phyloP scores from a whole-genome alignment of 306 rosid genomes.

The Castanospermum australe region DNA sequence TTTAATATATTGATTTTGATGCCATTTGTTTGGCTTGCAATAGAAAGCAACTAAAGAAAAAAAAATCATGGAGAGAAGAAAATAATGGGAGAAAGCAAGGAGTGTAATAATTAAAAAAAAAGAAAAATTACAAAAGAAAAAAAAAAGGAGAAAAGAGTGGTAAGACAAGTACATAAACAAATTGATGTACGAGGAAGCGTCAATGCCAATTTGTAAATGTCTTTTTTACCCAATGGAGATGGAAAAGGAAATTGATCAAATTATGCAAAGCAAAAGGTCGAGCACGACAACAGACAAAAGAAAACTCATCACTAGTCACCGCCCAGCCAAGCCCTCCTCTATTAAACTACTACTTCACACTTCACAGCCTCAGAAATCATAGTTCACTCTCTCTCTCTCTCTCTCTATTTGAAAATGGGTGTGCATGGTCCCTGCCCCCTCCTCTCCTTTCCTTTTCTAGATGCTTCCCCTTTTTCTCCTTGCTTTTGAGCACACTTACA shows the following conservation, averaged over 20 bases:
- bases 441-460: conserved; percentile 31
- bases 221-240: conserved; percentile 45
- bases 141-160: background rate
- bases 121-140: background rate
- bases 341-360: background rate
- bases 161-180: conserved; percentile 29
- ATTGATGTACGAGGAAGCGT: conserved; percentile 65
- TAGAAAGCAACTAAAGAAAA: background rate
- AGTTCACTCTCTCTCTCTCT: conserved; percentile 14
- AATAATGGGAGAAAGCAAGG: background rate
- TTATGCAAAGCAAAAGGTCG: conserved; percentile 44
- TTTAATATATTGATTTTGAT: background rate
- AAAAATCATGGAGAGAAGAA: background rate
- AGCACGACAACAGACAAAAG: conserved; percentile 42
- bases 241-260: conserved; percentile 58
- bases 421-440: conserved; percentile 43
- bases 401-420: conserved; percentile 23
- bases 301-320: conserved; percentile 21
- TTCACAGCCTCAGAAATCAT: conserved; percentile 24
- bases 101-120: background rate
- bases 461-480: conserved; percentile 34
- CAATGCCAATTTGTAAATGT: conserved; percentile 55
- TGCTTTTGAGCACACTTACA: conserved; percentile 52
- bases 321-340: background rate
- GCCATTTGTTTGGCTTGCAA: background rate